phyloP scores from a whole-genome alignment of 306 rosid species.

The Corylus americana region DNA sequence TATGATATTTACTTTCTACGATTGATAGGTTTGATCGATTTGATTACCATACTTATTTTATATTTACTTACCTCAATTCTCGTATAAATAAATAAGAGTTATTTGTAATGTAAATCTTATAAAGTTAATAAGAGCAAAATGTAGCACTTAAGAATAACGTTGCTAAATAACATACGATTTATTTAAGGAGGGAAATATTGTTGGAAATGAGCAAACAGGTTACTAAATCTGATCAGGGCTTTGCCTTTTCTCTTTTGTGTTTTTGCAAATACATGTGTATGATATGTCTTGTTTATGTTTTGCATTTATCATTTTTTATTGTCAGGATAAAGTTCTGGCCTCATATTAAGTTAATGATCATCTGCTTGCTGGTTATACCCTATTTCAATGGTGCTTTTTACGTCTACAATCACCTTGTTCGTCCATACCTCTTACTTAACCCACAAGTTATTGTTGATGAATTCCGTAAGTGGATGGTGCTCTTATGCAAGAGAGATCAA shows the following conservation, averaged over 20 bases:
- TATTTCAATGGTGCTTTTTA: conserved; percentile 50
- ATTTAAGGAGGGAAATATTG: too few relatives aligned
- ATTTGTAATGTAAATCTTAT: too few relatives aligned
- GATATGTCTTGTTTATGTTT: conserved; percentile 6
- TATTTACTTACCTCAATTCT: too few relatives aligned
- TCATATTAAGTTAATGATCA: conserved; percentile 49
- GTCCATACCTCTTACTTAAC: conserved; percentile 22
- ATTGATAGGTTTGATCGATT: too few relatives aligned
- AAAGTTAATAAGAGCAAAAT: too few relatives aligned
- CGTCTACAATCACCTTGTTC: conserved; percentile 41
- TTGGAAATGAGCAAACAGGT: too few relatives aligned
- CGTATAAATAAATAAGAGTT: too few relatives aligned
- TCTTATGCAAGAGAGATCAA: conserved; percentile 30
- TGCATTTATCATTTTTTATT: conserved; percentile 11
- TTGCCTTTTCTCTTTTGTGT: background rate
- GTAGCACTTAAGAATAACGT: background rate
- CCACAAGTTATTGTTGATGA: conserved; percentile 9
- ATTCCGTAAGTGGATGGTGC: conserved; percentile 30
- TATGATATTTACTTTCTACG: background rate
- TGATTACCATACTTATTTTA: too few relatives aligned
- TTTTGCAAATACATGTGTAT: background rate
- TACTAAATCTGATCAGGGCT: background rate
- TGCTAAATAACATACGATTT: too few relatives aligned
- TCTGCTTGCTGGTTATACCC: conserved; percentile 44
- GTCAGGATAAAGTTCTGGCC: conserved; percentile 53